Evolutionary conservation across 345 rosid genomes (phyloP), one percentile per base, ranked within the genome.

Genomic region (Heritiera littoralis): DNA sequence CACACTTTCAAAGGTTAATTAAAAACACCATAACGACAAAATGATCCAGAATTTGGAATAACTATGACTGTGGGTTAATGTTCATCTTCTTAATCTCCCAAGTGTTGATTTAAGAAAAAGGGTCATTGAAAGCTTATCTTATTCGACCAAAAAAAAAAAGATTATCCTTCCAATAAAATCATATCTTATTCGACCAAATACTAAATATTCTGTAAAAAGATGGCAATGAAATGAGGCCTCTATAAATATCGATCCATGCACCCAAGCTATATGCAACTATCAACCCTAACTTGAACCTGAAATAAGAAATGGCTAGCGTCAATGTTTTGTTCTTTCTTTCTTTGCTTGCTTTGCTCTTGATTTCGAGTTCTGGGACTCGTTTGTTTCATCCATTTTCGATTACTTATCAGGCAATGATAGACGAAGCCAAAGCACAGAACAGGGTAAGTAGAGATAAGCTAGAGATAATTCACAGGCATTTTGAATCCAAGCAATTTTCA

Each of bases 341-440:
- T 72, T n/a, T 85, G 55, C 69, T 9, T 38, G 41, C 84, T 78
- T 20, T 88, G 80, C 74, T 85, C 61, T 82, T 74, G 12, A 32
- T 81, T 78, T 81, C 86, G 28, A 23, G 28, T 23, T 23, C 28
- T 23, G 28, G 28, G 28, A 23, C 28, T 23, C 28, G 28, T 23
- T 23, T 23, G 28, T 23, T 23, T 23, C 28, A 23, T 23, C 28
- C 28, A 23, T 23, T 23, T 23, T 23, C 28, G 28, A 23, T 23
- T 23, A 23, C 28, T 23, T 23, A 23, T 23, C 28, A 23, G 28
- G 28, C 28, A 23, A 23, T 23, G 28, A 23, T 23, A 23, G 28
- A 23, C 28, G 28, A 23, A 23, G 28, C 28, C 28, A 23, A 23
- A 23, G 28, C 28, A 23, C 28, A 23, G 28, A 23, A 23, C 28